Base-by-base conservation (phyloP, 2,329 filamentous ascomycete species). In the Pseudogymnoascus sp. region DNA sequence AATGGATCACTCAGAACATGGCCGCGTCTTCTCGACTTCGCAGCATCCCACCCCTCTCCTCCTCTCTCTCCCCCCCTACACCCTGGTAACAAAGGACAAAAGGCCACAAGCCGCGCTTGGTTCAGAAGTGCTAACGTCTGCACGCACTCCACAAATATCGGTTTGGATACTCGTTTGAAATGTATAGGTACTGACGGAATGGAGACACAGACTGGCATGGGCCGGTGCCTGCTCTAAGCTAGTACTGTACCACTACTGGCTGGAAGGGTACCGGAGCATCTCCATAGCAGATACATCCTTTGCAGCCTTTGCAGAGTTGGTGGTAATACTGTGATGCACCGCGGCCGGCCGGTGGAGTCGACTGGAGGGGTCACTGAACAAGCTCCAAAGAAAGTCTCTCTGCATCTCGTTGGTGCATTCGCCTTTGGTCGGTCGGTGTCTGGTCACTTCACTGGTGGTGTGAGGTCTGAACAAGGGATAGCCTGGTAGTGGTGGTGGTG, bases 401-500 rank as follows among this genome's bases (percentile, higher is more conserved):
- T 33, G n/a, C 43, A 50, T 50, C 25, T 33, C 43, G 47, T 53
- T 53, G 47, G 47, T 53, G 28, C 47, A 53, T 22, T 53, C 22
- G 22, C 47, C 47, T 30, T n/a, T 53, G 47, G 47, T n/a, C 8
- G 15, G 47, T n/a, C 8, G 9, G 47, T 53, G 47, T 53, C 47
- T 53, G 28, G 25, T 50, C 25, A 50, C 22, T 50, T 50, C 25
- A 50, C 22, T 50, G 43, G 25, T 50, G 43, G 47, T 53, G 28
- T 53, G 25, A 18, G 28, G 47, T 53, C 47, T 30, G 47, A 53
- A 53, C 47, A 53, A 53, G 47, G 47, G 25, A 33, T 53, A 53
- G 47, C 47, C 47, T 53, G 28, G 47, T 53, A 53, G 28, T 53
- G 25, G n/a, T 53, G 47, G 47, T 53, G 47, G 47, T 53, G 47